Percentiles rank a stretch among this genome's conserved stretches.
Conservation (phyloP, 148 eudicot genomes). For the Dianthus caryophyllus region DNA sequence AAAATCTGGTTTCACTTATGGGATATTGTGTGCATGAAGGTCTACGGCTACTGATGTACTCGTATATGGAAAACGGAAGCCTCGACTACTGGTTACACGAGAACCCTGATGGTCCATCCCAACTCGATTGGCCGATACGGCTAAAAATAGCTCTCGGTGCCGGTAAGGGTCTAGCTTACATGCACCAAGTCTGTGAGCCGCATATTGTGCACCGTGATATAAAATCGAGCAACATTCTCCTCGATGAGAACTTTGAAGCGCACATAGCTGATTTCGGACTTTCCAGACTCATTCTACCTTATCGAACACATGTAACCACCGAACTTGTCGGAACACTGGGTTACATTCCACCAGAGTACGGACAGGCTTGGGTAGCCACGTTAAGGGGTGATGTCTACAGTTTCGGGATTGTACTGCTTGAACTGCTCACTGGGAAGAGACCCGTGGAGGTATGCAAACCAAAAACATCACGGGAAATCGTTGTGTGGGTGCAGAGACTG, state of each 20-base stretch:
- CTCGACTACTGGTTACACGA: conserved; percentile 96
- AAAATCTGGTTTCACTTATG: conserved; percentile 73
- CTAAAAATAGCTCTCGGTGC: conserved; percentile 65
- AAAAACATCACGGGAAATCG: conserved; percentile 66
- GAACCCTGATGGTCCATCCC: conserved; percentile 61
- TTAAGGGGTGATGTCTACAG: conserved; percentile 89
- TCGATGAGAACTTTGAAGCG: conserved; percentile 79
- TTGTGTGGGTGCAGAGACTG: conserved; percentile 75
- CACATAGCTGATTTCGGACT: conserved; percentile 92
- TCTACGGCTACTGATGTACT: conserved; percentile 62
- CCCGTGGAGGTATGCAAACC: conserved; percentile 72
- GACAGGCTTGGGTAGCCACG: conserved; percentile 90
- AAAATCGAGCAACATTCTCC: conserved; percentile 90
- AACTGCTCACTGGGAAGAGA: conserved; percentile 76
- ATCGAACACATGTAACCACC: conserved; percentile 83
- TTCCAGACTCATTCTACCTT: conserved; percentile 75
- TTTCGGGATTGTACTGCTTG: conserved; percentile 92
- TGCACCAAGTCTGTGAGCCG: conserved; percentile 88
- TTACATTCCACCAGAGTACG: conserved; percentile 93
- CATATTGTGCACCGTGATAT: conserved; percentile 95
- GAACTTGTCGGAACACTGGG: conserved; percentile 92
- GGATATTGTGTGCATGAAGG: conserved; percentile 89
- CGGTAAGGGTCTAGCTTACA: conserved; percentile 78
- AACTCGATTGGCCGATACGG: conserved; percentile 77
- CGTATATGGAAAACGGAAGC: conserved; percentile 94